Percentiles rank a stretch among this genome's conserved stretches.
Evolutionary conservation across 2,329 filamentous ascomycete genomes (phyloP).

Genomic region (Trichoderma sp.): DNA sequence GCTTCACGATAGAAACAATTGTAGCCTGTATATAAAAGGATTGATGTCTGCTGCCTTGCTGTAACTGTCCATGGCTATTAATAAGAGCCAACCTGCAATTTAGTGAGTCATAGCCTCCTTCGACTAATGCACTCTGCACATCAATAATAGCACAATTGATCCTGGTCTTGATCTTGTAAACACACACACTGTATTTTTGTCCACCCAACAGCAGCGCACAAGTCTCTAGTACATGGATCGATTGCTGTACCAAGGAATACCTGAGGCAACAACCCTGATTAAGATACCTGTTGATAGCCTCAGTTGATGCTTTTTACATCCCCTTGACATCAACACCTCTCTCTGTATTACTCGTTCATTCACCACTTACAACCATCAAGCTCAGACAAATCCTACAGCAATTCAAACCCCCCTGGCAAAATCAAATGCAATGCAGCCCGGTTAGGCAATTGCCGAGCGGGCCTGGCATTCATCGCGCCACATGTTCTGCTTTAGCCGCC

Average conservation of each 20-base stretch:
- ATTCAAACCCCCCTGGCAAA: not conserved
- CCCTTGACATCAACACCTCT: not conserved
- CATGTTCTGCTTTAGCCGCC: slow-evolving; percentile 14
- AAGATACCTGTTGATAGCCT: not conserved
- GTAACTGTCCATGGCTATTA: not conserved
- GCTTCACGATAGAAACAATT: not conserved
- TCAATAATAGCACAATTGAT: not conserved
- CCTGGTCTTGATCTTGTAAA: not conserved
- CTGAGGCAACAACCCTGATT: not conserved
- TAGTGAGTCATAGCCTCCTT: not conserved
- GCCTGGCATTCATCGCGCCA: slow-evolving; percentile 6
- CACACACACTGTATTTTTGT: not conserved
- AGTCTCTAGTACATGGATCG: not conserved
- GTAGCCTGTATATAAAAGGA: not conserved
- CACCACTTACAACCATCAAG: not conserved
- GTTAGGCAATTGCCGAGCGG: slow-evolving; percentile 14
- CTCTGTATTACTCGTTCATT: not conserved
- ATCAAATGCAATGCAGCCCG: not conserved
- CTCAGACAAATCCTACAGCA: not conserved
- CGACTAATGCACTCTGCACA: not conserved
- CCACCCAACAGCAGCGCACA: not conserved
- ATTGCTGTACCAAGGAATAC: not conserved
- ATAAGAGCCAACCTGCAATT: not conserved
- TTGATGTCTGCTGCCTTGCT: not conserved
- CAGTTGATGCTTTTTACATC: not conserved